phyloP scores from a whole-genome alignment of 2,329 filamentous ascomycete genomes.

The Ophiobolus disseminans region DNA sequence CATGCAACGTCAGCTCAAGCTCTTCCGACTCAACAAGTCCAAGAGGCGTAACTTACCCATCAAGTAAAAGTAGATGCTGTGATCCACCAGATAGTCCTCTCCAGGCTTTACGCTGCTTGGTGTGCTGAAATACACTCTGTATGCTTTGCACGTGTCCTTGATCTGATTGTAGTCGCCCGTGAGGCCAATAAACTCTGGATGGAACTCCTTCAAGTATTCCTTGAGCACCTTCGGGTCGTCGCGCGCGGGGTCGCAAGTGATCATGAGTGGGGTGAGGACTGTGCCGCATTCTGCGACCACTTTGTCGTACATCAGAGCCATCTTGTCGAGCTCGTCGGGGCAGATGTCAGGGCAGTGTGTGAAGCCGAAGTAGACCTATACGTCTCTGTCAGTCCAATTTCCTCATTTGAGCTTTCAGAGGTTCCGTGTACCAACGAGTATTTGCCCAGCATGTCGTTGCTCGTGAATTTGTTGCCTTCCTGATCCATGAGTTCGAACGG shows the following conservation, averaged over 20 bases:
- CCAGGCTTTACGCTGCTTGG: slow-evolving; percentile 86
- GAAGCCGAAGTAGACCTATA: slow-evolving; percentile 95
- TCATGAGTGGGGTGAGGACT: slow-evolving; percentile 79
- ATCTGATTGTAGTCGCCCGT: slow-evolving; percentile 94
- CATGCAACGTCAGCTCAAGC: slow-evolving; percentile 26
- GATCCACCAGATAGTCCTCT: slow-evolving; percentile 96
- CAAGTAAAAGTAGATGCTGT: slow-evolving; percentile 99
- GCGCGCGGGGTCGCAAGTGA: slow-evolving; percentile 92
- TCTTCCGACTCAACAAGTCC: background rate
- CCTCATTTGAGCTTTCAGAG: background rate
- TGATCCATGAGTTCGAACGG: slow-evolving; percentile 83
- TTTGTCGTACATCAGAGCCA: slow-evolving; percentile 91
- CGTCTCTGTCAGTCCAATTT: slow-evolving; percentile 8
- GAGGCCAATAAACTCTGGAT: slow-evolving; percentile 82
- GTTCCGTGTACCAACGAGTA: slow-evolving; percentile 72
- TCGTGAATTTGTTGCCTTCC: slow-evolving; percentile 77
- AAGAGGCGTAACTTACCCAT: slow-evolving; percentile 68
- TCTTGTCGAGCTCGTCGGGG: slow-evolving; percentile 98
- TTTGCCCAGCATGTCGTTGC: slow-evolving; percentile 82
- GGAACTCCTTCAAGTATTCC: slow-evolving; percentile 89
- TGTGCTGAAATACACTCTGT: slow-evolving; percentile 96
- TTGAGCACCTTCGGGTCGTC: slow-evolving; percentile 86
- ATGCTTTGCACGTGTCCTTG: slow-evolving; percentile 92
- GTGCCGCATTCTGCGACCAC: slow-evolving; percentile 58
- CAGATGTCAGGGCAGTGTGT: slow-evolving; percentile 98